Base-by-base conservation (phyloP, 176 grass and related monocot genomes). In the Eleusine indica region DNA sequence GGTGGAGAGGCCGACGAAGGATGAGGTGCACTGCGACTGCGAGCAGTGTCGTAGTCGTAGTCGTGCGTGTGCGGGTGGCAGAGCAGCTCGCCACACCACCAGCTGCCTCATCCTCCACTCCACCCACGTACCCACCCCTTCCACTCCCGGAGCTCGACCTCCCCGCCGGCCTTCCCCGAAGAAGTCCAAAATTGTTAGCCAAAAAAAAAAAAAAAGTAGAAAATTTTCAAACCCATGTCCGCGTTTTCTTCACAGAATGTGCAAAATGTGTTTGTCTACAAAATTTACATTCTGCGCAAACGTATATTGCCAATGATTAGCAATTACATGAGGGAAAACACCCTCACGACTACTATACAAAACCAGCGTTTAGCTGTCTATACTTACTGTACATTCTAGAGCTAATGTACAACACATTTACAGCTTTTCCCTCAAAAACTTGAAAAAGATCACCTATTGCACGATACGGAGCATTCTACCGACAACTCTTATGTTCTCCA, bases 51-150 rank as follows among this genome's bases (percentile, higher is more conserved):
- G 25, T 25, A 84, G 39, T 82, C 40, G 77, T 94, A 97, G 51
- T 86, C 82, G 16, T 77, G 70, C 13, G 90, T 90, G 87, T 93
- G 83, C 22, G 87, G 95, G 44, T 91, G 95, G 73, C 95, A 97
- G 4, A 89, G 92, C 28, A 97, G 82, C 86, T 87, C 88, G 4
- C 89, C 80, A 42, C 22, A 66, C 71, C 43, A 89, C 90, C 60
- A 94, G 91, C 70, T 82, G 92, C 73, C 95, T 85, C 66, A 97
- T 70, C 32, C 95, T 72, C 46, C 92, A 97, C 83, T 97, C 92
- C 39, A 97, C 90, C 95, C 95, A 94, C 32, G 25, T 25, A 25
- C 25, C 25, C 25, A 25, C 7, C 92, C 95, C 73, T 94, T 97
- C 92, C 92, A 97, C 39, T 92, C 79, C 43, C 88, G 83, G 64